Base-by-base conservation (phyloP, 2,329 filamentous ascomycete species). In the Cryphonectria naterciae region DNA sequence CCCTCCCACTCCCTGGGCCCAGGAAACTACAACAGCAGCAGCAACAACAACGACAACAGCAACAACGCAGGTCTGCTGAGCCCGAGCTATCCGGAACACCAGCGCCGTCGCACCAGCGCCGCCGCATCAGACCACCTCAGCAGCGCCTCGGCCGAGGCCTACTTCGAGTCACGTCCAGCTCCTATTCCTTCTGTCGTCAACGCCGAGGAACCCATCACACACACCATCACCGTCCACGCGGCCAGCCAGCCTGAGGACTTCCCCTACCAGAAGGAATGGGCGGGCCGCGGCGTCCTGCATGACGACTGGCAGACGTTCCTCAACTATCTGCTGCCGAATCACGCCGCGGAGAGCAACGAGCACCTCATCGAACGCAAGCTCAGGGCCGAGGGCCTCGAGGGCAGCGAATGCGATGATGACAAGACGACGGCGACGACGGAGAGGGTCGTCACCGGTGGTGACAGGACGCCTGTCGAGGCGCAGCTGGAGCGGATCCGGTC, bases 281-380 rank as follows among this genome's bases (percentile, higher is more conserved):
- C 76, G 7, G 74, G 74, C 6, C 83, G 82, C 54, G 86, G 87
- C 67, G 81, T 88, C 17, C 83, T 79, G 0, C 74, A 78, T 19
- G 83, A 86, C 74, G 88, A 90, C 75, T 90, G 88, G 88, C 82
- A 83, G 49, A 89, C 87, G 0, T 90, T 90, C 77, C 74, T 87
- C 62, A 89, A 89, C 74, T 85, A 85, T 72, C 77, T 90, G 22
- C 76, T 89, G 32, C 87, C 88, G 0, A 79, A 85, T 68, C 83
- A 86, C 75, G 78, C 80, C 5, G 77, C 79, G 0, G 75, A 77
- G 22, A 77, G 79, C 25, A 89, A 87, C 74, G 83, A 84, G 32
- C 80, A 81, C 64, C 75, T 88, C 25, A 77, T 85, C 22, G 83
- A 87, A 72, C 81, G 85, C 68, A 88, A 89, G 75, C 73, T 85